phyloP scores from a whole-genome alignment of 2,329 filamentous ascomycete genomes.

The Tolypocladium capitatum region DNA sequence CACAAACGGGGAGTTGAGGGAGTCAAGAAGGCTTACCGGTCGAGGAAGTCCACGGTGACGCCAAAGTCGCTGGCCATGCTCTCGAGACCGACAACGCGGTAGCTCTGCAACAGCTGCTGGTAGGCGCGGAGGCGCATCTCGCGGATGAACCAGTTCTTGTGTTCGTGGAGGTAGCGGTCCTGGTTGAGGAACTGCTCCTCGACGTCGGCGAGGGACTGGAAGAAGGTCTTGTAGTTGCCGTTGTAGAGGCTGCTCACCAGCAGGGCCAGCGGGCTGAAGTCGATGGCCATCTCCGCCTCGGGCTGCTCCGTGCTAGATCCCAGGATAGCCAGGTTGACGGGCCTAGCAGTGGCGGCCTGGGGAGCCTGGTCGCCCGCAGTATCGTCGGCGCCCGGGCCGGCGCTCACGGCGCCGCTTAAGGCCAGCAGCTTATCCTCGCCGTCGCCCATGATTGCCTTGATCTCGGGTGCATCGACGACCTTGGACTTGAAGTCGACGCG shows the following conservation, averaged over 20 bases:
- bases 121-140: constrained; percentile 97
- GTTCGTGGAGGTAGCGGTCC: constrained; percentile 90
- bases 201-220: constrained; percentile 74
- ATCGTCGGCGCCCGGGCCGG: constrained; percentile 69
- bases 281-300: constrained; percentile 68
- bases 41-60: constrained; percentile 89
- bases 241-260: constrained; percentile 86
- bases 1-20: background rate
- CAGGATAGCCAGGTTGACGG: constrained; percentile 79
- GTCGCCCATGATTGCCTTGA: constrained; percentile 89
- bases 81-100: constrained; percentile 88
- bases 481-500: constrained; percentile 98
- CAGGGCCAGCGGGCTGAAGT: constrained; percentile 78
- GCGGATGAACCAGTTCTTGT: constrained; percentile 92
- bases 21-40: constrained; percentile 51
- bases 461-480: constrained; percentile 95
- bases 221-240: constrained; percentile 90
- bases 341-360: constrained; percentile 39
- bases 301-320: constrained; percentile 58
- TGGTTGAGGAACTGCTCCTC: constrained; percentile 90
- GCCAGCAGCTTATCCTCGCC: constrained; percentile 79
- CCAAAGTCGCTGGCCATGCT: constrained; percentile 98
- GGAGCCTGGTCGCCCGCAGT: constrained; percentile 50
- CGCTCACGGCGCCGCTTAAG: constrained; percentile 65
- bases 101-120: constrained; percentile 93